Conservation (phyloP, 2,329 filamentous ascomycete genomes). For the Dryadomyces quercivorus region DNA sequence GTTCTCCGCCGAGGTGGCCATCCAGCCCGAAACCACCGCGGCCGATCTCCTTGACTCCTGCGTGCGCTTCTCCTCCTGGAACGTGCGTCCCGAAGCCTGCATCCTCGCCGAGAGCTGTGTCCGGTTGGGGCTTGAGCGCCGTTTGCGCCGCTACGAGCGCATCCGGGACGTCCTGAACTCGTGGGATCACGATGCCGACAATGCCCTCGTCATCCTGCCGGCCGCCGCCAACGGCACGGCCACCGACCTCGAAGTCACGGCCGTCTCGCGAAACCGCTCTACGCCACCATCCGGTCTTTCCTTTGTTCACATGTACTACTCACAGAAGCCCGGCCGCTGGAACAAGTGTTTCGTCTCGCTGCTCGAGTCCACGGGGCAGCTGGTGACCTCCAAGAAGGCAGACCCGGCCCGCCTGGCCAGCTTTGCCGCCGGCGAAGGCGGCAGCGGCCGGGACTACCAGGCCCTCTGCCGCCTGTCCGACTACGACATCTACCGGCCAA, state of each 20-base stretch:
- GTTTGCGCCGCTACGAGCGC: slow-evolving; percentile 73
- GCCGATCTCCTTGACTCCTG: slow-evolving; percentile 61
- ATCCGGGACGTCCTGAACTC: slow-evolving; percentile 84
- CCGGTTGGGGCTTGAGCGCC: slow-evolving; percentile 66
- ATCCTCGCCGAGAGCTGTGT: slow-evolving; percentile 69
- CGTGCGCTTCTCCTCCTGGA: slow-evolving; percentile 50
- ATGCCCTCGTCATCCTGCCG: slow-evolving; percentile 57
- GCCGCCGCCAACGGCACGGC: slow-evolving; percentile 38
- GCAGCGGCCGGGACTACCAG: slow-evolving; percentile 43
- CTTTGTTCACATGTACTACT: slow-evolving; percentile 61
- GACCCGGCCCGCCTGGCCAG: slow-evolving; percentile 30
- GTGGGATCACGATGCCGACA: slow-evolving; percentile 74
- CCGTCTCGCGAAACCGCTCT: slow-evolving; percentile 40
- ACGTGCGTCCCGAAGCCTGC: slow-evolving; percentile 46
- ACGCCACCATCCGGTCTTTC: slow-evolving; percentile 53
- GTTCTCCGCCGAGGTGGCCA: slow-evolving; percentile 55
- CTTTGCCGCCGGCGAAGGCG: slow-evolving; percentile 13
- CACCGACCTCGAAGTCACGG: slow-evolving; percentile 49
- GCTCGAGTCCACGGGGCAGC: slow-evolving; percentile 55
- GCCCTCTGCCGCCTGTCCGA: slow-evolving; percentile 79
- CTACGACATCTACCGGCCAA: slow-evolving; percentile 81
- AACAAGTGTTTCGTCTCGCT: slow-evolving; percentile 72
- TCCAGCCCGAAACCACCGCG: slow-evolving; percentile 63
- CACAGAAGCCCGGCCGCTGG: slow-evolving; percentile 75
- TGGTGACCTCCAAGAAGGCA: slow-evolving; percentile 56